Conservation (phyloP, 441 rosid genomes). For the Arabidopsis lyrata region DNA sequence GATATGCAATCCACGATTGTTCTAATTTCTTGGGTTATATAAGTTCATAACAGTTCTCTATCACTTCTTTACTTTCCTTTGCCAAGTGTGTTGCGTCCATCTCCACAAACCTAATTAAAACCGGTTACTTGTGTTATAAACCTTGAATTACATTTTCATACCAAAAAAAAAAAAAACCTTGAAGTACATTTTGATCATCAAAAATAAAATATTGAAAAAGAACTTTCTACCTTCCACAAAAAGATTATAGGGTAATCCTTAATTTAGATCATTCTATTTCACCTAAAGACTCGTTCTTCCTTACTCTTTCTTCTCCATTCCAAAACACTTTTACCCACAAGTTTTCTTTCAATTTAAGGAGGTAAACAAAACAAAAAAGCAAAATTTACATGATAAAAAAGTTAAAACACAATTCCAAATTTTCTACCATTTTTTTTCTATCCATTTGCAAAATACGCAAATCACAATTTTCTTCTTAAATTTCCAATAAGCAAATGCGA, state of each 20-base stretch:
- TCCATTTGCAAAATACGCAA: neutral
- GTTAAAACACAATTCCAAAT: neutral
- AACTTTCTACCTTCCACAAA: neutral
- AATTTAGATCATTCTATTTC: conserved; percentile 17
- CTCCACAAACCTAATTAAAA: neutral
- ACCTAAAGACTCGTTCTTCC: conserved; percentile 43
- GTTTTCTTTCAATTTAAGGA: conserved; percentile 14
- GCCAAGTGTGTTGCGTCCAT: neutral
- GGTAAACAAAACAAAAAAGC: neutral
- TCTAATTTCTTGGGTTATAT: neutral
- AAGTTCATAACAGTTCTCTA: neutral
- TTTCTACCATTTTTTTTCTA: neutral
- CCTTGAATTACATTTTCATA: neutral
- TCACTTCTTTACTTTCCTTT: neutral
- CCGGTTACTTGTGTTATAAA: neutral
- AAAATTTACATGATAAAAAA: neutral
- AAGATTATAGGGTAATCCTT: conserved; percentile 2
- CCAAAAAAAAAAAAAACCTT: too few species aligned
- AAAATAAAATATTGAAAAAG: neutral
- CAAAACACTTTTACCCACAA: conserved; percentile 21
- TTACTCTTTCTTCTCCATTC: conserved; percentile 17
- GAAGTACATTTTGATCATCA: neutral
- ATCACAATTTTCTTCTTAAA: neutral
- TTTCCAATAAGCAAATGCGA: conserved; percentile 15
- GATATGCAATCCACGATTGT: neutral